Evolutionary conservation across 768 basidiomycete genomes (phyloP), one percentile per base, ranked within the genome.

Genomic region (Suillus hirtellus): DNA sequence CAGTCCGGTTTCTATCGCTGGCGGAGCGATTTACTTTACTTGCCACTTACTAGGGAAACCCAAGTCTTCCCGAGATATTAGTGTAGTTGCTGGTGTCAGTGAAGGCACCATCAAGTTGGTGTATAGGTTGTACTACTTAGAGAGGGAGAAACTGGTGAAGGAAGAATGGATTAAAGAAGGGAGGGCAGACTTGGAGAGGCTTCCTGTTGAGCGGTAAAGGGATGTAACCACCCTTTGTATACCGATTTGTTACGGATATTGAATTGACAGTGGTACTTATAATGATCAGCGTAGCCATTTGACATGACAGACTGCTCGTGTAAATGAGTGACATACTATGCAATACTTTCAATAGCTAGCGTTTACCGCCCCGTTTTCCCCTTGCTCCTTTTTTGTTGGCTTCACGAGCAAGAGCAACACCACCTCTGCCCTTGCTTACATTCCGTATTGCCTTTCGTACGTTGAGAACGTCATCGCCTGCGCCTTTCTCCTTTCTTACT

Each of bases 1-100:
- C 65, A 93, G 89, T 70, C 96, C 96, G 1, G 92, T 98, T 59
- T 97, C 97, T n/a, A 95, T 99, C 68, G 97, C 96, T n/a, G 93
- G 94, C 47, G 95, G 93, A 46, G 93, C 94, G 21, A 95, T 99
- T 64, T 95, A 91, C 79, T 98, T 99, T 77, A 92, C 93, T 37
- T 92, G 92, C 71, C 83, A 89, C 67, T 72, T 98, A 49, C 81
- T 96, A 70, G 93, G 89, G 60, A 86, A 87, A 70, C 70, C 79
- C 34, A 93, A 92, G 76, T 83, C 87, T 27, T 83, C 90, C 55
- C 87, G 88, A 76, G 94, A 98, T 71, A 95, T 99, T 71, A 91
- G 91, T 66, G 79, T 82, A 17, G 93, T 98, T 12, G 96, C 94
- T 3, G 95, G 95, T 11, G 95, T 98, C 21, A 95, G 94, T 72